Evolutionary conservation across 1,284 basidiomycete species (phyloP).

Genomic region (Moesziomyces antarcticus): DNA sequence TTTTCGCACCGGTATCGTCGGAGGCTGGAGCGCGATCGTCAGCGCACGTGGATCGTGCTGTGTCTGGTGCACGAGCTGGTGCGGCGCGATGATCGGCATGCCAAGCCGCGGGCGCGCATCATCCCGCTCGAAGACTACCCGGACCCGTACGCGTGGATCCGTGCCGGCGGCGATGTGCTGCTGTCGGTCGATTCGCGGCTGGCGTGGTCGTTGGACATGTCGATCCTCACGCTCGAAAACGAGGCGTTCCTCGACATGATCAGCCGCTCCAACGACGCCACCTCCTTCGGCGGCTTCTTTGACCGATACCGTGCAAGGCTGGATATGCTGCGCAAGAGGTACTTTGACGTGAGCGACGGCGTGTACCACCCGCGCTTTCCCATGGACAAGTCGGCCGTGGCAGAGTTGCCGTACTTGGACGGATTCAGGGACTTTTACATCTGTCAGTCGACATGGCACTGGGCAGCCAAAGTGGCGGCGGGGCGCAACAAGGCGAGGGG

Average conservation of each 20-base stretch:
- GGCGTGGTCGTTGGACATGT: conserved; percentile 42
- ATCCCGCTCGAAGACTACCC: conserved; percentile 43
- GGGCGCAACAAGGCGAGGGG: not conserved
- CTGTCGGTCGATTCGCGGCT: conserved; percentile 41
- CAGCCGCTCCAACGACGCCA: conserved; percentile 25
- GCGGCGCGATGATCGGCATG: conserved; percentile 26
- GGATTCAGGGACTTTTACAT: conserved; percentile 39
- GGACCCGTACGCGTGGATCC: conserved; percentile 36
- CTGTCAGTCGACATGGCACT: conserved; percentile 47
- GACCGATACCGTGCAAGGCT: conserved; percentile 28
- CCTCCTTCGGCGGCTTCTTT: conserved; percentile 37
- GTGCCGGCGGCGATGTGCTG: conserved; percentile 31
- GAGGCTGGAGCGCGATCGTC: conserved; percentile 41
- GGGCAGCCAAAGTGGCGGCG: conserved; percentile 34
- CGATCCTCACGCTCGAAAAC: conserved; percentile 24
- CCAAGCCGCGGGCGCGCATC: conserved; percentile 23
- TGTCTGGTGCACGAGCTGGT: conserved; percentile 45
- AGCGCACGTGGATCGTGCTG: conserved; percentile 49
- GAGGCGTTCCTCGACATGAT: conserved; percentile 35
- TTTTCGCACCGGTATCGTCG: conserved; percentile 10
- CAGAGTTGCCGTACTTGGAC: conserved; percentile 40
- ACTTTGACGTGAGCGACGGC: conserved; percentile 34
- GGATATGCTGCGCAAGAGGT: conserved; percentile 26
- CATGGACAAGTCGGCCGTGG: conserved; percentile 47
- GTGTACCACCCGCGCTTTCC: conserved; percentile 30